These are phyloP conservation scores for Friedmanniomyces simplex DNA, from an alignment of 495 filamentous ascomycete genomes.

Conservation along the genomic window DNA sequence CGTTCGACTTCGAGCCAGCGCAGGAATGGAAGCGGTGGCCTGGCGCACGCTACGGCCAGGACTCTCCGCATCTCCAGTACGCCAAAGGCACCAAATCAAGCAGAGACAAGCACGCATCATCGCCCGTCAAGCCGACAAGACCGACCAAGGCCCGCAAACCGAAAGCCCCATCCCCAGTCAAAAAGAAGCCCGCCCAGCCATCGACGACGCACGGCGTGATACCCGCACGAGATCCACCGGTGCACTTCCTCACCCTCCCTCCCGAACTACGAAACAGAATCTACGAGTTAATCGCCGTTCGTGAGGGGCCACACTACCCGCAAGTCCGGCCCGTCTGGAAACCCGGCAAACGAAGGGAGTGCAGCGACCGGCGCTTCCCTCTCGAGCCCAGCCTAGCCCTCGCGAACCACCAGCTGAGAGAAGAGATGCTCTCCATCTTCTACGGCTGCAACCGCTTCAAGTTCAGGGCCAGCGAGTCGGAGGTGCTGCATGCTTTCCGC, in stretches of 20 bases:
- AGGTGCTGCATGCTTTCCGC: neutral
- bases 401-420: constrained; percentile 8
- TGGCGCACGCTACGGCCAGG: neutral
- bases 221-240: neutral
- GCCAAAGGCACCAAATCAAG: neutral
- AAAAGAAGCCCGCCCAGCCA: neutral
- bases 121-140: neutral
- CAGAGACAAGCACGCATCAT: neutral
- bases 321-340: neutral
- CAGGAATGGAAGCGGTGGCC: neutral
- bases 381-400: neutral
- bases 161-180: neutral
- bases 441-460: constrained; percentile 10
- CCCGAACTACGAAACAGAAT: neutral
- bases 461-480: neutral
- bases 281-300: constrained; percentile 3
- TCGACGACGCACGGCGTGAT: neutral
- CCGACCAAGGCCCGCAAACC: constrained; percentile 4
- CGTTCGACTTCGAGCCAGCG: constrained; percentile 3
- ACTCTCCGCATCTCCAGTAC: constrained; percentile 8
- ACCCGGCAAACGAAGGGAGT: neutral
- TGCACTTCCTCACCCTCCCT: neutral
- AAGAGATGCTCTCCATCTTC: constrained; percentile 13
- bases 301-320: neutral
- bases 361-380: neutral